phyloP scores from a whole-genome alignment of 177 flowering plant species.

The Vitis hybrid region DNA sequence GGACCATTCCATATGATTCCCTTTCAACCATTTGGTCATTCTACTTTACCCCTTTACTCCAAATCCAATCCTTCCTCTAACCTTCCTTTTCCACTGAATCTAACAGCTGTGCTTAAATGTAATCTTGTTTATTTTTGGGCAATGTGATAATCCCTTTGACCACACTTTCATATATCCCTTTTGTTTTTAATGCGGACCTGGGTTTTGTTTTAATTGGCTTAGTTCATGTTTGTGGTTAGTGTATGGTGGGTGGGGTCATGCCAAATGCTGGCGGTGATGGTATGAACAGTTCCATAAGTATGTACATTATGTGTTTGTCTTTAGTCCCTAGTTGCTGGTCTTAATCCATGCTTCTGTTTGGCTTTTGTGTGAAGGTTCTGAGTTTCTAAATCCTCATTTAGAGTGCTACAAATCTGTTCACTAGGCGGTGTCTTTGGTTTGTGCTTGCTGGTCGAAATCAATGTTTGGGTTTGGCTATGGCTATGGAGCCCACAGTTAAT shows the following conservation, averaged over 20 bases:
- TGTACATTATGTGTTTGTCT: background rate
- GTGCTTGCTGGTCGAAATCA: slow-evolving; percentile 11
- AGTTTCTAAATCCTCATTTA: no score
- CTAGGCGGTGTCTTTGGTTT: background rate
- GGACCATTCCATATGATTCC: background rate
- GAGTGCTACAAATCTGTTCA: background rate
- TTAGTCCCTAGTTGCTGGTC: slow-evolving; percentile 9
- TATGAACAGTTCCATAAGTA: background rate
- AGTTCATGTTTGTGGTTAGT: background rate
- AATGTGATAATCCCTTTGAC: slow-evolving; percentile 14
- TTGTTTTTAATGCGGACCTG: slow-evolving; percentile 1
- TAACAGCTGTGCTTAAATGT: slow-evolving; percentile 3
- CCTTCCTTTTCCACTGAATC: background rate
- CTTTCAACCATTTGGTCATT: slow-evolving; percentile 1
- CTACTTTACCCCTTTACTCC: no score
- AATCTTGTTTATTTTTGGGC: background rate
- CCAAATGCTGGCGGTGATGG: slow-evolving; percentile 1
- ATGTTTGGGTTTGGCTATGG: background rate
- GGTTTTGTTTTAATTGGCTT: background rate
- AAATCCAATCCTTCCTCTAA: no score
- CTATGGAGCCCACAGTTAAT: background rate
- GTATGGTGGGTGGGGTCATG: slow-evolving; percentile 4
- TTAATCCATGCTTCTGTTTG: slow-evolving; percentile 6
- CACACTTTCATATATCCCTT: background rate
- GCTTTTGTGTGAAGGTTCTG: background rate